Evolutionary conservation across 805 yeast species (phyloP).

Genomic region (Yarrowia bubula): DNA sequence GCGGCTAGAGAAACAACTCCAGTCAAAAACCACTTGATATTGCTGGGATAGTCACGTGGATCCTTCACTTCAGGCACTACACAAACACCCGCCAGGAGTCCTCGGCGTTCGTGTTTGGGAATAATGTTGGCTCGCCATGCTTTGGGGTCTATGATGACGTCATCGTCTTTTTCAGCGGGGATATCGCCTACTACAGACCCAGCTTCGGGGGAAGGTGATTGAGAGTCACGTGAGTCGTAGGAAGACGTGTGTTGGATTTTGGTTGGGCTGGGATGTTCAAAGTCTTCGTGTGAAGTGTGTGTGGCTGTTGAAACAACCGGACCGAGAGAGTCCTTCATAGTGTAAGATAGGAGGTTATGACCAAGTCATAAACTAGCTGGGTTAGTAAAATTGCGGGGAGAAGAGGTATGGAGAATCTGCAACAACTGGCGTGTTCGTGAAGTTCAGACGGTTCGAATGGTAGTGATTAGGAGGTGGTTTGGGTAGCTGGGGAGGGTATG

Average conservation of each 20-base stretch:
- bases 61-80: constrained; percentile 69
- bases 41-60: constrained; percentile 59
- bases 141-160: constrained; percentile 10
- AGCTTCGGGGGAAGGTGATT: background rate
- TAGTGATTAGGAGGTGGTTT: too few species aligned
- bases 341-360: background rate
- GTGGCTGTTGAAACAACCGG: too few species aligned
- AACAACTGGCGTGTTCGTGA: too few species aligned
- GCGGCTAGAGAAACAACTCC: constrained; percentile 70
- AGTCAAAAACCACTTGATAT: constrained; percentile 54
- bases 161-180: background rate
- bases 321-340: too few species aligned
- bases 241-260: background rate
- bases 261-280: constrained; percentile 13
- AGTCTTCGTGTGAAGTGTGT: background rate
- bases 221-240: background rate
- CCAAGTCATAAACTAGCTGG: too few species aligned
- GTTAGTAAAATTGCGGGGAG: too few species aligned
- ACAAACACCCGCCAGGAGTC: constrained; percentile 52
- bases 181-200: background rate
- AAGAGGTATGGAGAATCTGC: too few species aligned
- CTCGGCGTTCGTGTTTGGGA: constrained; percentile 51
- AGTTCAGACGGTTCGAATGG: too few species aligned
- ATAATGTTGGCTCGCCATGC: constrained; percentile 33
- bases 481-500: too few species aligned